Evolutionary conservation across 1,284 basidiomycete species (phyloP).

Genomic region (Malassezia nana): DNA sequence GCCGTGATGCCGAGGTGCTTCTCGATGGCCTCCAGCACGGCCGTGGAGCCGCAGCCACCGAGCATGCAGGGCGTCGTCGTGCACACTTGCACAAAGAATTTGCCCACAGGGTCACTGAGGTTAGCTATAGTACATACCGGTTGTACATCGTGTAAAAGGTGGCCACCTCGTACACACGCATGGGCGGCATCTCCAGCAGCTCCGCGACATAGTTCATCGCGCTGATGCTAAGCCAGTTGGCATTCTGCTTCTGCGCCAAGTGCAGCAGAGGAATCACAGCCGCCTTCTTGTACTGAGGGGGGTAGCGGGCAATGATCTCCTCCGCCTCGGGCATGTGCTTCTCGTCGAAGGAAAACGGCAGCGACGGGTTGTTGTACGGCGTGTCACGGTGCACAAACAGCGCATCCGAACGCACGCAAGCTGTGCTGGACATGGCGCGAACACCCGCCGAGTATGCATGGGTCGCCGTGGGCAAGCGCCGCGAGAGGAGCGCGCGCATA

Average conservation of each 20-base stretch:
- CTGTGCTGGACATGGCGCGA: conserved; percentile 26
- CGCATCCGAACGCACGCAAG: conserved; percentile 31
- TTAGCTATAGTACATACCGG: conserved; percentile 20
- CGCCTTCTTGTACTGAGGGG: conserved; percentile 86
- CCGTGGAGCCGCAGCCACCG: conserved; percentile 69
- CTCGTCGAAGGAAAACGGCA: conserved; percentile 74
- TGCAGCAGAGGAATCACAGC: conserved; percentile 94
- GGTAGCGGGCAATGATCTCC: conserved; percentile 84
- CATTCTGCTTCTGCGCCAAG: conserved; percentile 92
- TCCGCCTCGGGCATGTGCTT: conserved; percentile 75
- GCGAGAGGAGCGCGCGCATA: conserved; percentile 1
- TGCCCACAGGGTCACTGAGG: conserved; percentile 79
- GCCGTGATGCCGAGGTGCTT: conserved; percentile 71
- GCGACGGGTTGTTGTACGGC: conserved; percentile 63
- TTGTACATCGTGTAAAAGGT: conserved; percentile 96
- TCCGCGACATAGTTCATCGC: conserved; percentile 94
- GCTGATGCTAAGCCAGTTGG: conserved; percentile 95
- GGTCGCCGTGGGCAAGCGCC: neutral
- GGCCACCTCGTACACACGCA: conserved; percentile 98
- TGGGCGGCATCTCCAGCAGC: conserved; percentile 84
- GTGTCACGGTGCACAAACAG: conserved; percentile 69
- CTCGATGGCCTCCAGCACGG: conserved; percentile 77
- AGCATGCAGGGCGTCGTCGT: conserved; percentile 98
- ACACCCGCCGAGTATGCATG: conserved; percentile 14
- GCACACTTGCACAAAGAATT: conserved; percentile 94